These are phyloP conservation scores for Hirsutella rhossiliensis DNA, from an alignment of 2,329 filamentous ascomycete species.

Conservation along the genomic window DNA sequence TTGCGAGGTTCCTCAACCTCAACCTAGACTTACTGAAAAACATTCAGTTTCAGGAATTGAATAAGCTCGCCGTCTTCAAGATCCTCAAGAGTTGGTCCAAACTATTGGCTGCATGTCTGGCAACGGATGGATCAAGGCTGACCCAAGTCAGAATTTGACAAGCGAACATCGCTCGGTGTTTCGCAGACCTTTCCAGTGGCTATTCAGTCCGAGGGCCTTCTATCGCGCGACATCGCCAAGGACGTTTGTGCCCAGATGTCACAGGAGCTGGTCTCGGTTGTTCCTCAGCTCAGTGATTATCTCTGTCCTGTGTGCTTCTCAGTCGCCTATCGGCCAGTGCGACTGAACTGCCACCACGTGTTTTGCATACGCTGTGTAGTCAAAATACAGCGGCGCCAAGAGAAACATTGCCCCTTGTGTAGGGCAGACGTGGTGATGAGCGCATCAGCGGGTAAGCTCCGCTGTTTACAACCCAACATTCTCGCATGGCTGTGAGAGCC, in stretches of 20 bases:
- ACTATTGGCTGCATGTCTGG: background rate
- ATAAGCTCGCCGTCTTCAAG: conserved; percentile 64
- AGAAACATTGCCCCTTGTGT: conserved; percentile 65
- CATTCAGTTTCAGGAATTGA: conserved; percentile 75
- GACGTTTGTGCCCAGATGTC: conserved; percentile 66
- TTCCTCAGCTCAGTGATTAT: conserved; percentile 78
- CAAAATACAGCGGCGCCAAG: conserved; percentile 59
- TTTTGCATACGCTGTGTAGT: conserved; percentile 80
- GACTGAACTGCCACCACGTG: conserved; percentile 60
- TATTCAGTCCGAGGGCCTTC: conserved; percentile 46
- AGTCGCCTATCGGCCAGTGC: conserved; percentile 73
- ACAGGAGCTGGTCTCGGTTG: conserved; percentile 56
- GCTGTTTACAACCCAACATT: background rate
- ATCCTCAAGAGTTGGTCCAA: conserved; percentile 66
- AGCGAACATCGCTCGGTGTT: conserved; percentile 63
- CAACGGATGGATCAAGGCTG: background rate
- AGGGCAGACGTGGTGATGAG: conserved; percentile 57
- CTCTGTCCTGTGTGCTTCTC: conserved; percentile 69
- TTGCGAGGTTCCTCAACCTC: conserved; percentile 57
- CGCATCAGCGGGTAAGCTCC: conserved; percentile 48
- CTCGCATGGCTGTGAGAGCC: background rate
- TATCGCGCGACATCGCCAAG: conserved; percentile 58
- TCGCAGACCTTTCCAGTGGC: conserved; percentile 48
- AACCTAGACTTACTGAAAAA: conserved; percentile 69
- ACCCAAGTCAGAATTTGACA: conserved; percentile 61